Base-by-base conservation (phyloP, 106 monocot genomes). In the Dactylorhiza incarnata region DNA sequence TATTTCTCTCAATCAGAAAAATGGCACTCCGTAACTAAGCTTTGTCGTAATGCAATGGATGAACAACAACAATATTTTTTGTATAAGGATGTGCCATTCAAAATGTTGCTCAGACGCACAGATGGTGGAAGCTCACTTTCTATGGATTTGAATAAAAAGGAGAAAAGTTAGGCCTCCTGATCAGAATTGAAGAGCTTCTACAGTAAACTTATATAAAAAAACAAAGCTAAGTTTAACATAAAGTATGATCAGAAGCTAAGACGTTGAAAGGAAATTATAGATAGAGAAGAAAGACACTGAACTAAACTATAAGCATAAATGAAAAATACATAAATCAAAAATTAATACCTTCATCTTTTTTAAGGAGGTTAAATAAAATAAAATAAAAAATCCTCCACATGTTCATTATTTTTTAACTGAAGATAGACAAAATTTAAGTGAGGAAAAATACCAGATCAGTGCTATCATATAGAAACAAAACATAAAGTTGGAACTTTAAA, bases 401-500 rank as follows among this genome's bases (percentile, higher is more conserved):
- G 62, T 63, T 24, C 9, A 63, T 13, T 26, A 65, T 65, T 59
- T 29, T 26, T 13, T 29, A 29, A 12, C 7, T 65, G 65, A 25
- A 26, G 29, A 24, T 20, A 4, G 29, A 29, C 37, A 37, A 9
- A 11, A 11, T 29, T 65, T 13, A 65, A 65, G 24, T n/a, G 5
- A 6, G 11, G 63, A 26, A 65, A 19, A 26, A 12, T 29, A 26
- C 5, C 13, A 29, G 29, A 29, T 65, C 29, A 65, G 12, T 65
- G 65, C 65, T 29, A 65, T 19, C 9, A 65, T 26, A 65, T 65
- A 65, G 26, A 65, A 59, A 59, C 58, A 59, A 59, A 7, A 59
- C 58, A 59, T 20, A 7, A 59, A 23, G 54, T 15, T 54, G 12
- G 7, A 59, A 59, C 22, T 8, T 59, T 22, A 37, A 37, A 37